phyloP scores from a whole-genome alignment of 306 rosid genomes.

The Gastrolobium villosum region DNA sequence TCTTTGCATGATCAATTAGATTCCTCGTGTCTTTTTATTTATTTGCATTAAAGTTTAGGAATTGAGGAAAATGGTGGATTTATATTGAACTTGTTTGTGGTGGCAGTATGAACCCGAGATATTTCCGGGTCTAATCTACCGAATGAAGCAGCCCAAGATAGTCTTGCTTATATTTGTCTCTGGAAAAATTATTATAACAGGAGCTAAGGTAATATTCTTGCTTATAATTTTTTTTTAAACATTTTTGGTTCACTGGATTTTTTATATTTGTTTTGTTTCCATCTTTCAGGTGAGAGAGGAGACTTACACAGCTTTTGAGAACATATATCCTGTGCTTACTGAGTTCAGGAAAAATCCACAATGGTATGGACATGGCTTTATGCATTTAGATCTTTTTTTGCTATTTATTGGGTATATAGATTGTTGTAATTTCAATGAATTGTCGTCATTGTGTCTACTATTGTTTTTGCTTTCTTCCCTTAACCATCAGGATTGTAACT shows the following conservation, averaged over 20 bases:
- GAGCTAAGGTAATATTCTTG: conserved; percentile 82
- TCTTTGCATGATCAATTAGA: background rate
- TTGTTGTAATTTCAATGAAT: conserved; percentile 17
- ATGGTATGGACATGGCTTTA: conserved; percentile 60
- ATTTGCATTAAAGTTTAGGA: conserved; percentile 13
- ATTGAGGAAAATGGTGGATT: conserved; percentile 19
- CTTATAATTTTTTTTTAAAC: background rate
- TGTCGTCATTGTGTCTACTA: background rate
- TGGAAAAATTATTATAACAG: conserved; percentile 95
- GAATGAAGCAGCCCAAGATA: conserved; percentile 97
- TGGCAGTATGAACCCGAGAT: conserved; percentile 95
- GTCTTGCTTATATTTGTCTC: conserved; percentile 95
- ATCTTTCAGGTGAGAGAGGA: conserved; percentile 81
- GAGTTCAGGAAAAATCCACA: conserved; percentile 96
- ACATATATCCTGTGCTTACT: conserved; percentile 91
- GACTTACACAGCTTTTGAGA: conserved; percentile 94
- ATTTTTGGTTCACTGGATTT: background rate
- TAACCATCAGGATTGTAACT: background rate
- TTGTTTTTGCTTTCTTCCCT: background rate
- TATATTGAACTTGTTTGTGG: conserved; percentile 38
- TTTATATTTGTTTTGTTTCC: background rate
- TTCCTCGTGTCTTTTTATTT: background rate
- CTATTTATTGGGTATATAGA: background rate
- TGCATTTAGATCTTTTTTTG: background rate
- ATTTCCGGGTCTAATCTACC: conserved; percentile 94